A percentile compares a stretch with the other conserved stretches of the same genome.
phyloP scores from a whole-genome alignment of 2,329 filamentous ascomycete genomes.

The Fusarium aywerte region DNA sequence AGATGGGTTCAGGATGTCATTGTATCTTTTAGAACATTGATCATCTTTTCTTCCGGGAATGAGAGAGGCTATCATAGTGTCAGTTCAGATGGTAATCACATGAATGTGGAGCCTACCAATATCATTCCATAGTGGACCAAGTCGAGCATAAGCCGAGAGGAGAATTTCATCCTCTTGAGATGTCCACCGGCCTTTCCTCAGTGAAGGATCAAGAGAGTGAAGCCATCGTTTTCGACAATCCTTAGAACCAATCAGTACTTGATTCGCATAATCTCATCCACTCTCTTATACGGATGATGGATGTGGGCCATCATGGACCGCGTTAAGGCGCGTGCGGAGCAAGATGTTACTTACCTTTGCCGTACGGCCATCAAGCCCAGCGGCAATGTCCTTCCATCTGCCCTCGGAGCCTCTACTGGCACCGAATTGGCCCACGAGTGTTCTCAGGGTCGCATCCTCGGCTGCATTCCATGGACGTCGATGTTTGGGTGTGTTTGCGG shows the following conservation, averaged over 20 bases:
- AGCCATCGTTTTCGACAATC: conserved; percentile 49
- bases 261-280: background rate
- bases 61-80: conserved; percentile 25
- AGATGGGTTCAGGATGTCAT: conserved; percentile 45
- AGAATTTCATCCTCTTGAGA: conserved; percentile 46
- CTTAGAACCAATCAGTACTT: conserved; percentile 15
- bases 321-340: conserved; percentile 3
- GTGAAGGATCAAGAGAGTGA: conserved; percentile 46
- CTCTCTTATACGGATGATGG: background rate
- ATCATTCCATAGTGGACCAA: conserved; percentile 45
- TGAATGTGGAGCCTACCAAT: conserved; percentile 28
- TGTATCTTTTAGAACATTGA: conserved; percentile 48
- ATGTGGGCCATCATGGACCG: conserved; percentile 1
- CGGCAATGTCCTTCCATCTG: conserved; percentile 47
- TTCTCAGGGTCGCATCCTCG: conserved; percentile 45
- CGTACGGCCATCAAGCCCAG: conserved; percentile 42
- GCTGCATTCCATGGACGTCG: conserved; percentile 43
- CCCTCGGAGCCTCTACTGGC: conserved; percentile 43
- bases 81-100: background rate
- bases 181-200: conserved; percentile 47
- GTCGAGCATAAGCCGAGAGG: conserved; percentile 44
- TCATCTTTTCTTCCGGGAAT: conserved; percentile 48
- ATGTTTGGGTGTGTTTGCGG: conserved; percentile 34
- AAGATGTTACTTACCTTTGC: conserved; percentile 42
- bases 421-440: conserved; percentile 45